A percentile compares a stretch with the other conserved stretches of the same genome.
These are phyloP conservation scores for Fusarium albosuccineum DNA, from an alignment of 2,329 filamentous ascomycete genomes.

Conservation along the genomic window DNA sequence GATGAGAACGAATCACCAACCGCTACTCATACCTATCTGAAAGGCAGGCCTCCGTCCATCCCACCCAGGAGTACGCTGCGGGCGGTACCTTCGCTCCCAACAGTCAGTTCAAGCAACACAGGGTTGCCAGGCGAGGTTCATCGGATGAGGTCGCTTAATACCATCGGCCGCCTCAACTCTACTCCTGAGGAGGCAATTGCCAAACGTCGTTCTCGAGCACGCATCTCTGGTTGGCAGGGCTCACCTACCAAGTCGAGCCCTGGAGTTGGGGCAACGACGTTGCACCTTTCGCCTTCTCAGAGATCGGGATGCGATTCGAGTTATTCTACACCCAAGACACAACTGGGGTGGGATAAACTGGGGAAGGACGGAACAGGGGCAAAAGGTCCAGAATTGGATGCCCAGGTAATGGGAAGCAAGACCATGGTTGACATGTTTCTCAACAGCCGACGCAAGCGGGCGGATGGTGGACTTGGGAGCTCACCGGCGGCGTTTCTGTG, in stretches of 20 bases:
- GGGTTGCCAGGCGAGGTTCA: constrained; percentile 17
- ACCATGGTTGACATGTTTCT: constrained; percentile 69
- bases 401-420: constrained; percentile 59
- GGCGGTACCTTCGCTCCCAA: constrained; percentile 45
- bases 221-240: constrained; percentile 28
- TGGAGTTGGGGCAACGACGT: constrained; percentile 26
- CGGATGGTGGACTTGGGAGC: constrained; percentile 49
- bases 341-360: constrained; percentile 21
- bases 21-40: not conserved
- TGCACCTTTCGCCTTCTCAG: constrained; percentile 25
- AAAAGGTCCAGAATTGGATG: constrained; percentile 40
- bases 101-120: constrained; percentile 12
- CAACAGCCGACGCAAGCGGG: constrained; percentile 60
- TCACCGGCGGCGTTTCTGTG: constrained; percentile 51
- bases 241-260: constrained; percentile 50
- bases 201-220: constrained; percentile 40
- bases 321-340: constrained; percentile 15
- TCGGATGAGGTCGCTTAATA: constrained; percentile 46
- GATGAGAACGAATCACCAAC: constrained; percentile 41
- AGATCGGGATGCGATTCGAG: constrained; percentile 12
- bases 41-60: constrained; percentile 23
- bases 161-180: constrained; percentile 30
- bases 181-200: constrained; percentile 34
- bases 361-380: constrained; percentile 8
- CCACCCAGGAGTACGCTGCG: constrained; percentile 39